phyloP scores from a whole-genome alignment of 2,329 filamentous ascomycete species.

The Trichothecium roseum region DNA sequence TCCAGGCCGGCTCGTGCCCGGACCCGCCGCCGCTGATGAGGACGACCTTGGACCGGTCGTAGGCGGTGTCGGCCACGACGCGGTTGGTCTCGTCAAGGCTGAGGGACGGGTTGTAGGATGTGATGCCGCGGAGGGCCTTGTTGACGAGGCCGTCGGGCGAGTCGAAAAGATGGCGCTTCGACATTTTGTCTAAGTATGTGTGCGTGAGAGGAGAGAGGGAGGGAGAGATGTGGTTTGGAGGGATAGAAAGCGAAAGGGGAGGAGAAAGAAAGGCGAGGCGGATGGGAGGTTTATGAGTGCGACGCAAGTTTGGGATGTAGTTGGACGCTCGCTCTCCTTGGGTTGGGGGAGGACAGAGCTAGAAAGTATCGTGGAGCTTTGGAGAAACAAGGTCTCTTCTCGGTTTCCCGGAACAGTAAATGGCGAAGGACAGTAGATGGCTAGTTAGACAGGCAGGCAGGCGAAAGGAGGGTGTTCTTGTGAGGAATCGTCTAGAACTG shows the following conservation, averaged over 20 bases:
- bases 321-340: too few species aligned
- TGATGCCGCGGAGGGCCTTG: constrained; percentile 39
- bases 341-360: too few species aligned
- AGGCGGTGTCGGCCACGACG: constrained; percentile 37
- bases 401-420: too few species aligned
- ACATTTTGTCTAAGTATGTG: constrained; percentile 25
- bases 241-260: constrained; percentile 1
- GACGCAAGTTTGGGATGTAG: too few species aligned
- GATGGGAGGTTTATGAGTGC: too few species aligned
- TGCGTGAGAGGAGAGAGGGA: constrained; percentile 4
- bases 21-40: constrained; percentile 46
- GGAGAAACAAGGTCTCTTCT: too few species aligned
- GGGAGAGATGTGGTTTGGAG: not conserved
- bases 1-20: constrained; percentile 52
- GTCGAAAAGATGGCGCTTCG: constrained; percentile 40
- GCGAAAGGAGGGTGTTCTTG: too few species aligned
- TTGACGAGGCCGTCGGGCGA: constrained; percentile 42
- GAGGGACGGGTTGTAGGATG: constrained; percentile 42
- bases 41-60: constrained; percentile 33
- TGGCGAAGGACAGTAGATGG: too few species aligned
- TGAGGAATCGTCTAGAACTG: too few species aligned
- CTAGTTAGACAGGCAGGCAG: too few species aligned
- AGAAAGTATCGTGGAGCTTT: too few species aligned
- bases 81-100: constrained; percentile 38
- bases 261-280: constrained; percentile 1